Evolutionary conservation across 192 early-diverging fungal species (phyloP).

Genomic region (Umbelopsis ramanniana): DNA sequence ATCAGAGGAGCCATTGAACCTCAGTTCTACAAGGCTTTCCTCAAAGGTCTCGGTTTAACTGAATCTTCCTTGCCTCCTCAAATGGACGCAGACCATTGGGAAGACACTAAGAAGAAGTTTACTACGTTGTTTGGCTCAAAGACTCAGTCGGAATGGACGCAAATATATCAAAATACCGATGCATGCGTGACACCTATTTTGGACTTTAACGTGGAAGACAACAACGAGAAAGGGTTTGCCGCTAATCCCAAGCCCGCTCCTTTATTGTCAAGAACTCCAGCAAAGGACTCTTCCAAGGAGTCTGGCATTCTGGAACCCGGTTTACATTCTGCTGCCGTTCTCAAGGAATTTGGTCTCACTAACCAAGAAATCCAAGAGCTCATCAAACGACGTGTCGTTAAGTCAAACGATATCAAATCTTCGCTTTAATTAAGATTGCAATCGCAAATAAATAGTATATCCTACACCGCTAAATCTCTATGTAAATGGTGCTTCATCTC

Average conservation of each 20-base stretch:
- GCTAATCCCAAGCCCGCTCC: conserved; percentile 57
- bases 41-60: conserved; percentile 49
- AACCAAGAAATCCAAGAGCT: conserved; percentile 41
- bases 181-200: conserved; percentile 72
- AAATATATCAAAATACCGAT: conserved; percentile 62
- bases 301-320: conserved; percentile 44
- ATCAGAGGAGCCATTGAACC: conserved; percentile 62
- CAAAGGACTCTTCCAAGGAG: conserved; percentile 10
- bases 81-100: conserved; percentile 58
- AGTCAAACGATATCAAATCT: conserved; percentile 17
- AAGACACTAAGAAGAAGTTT: conserved; percentile 54
- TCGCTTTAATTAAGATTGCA: neutral
- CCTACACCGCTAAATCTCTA: neutral
- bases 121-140: conserved; percentile 52
- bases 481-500: conserved; percentile 37
- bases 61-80: conserved; percentile 47
- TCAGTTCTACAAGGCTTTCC: conserved; percentile 62
- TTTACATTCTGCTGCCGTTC: conserved; percentile 46
- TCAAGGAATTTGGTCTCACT: conserved; percentile 45
- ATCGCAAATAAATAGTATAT: neutral
- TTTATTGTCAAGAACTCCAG: conserved; percentile 56
- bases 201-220: conserved; percentile 34
- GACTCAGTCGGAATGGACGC: conserved; percentile 66
- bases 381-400: neutral
- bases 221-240: conserved; percentile 41